Conservation (phyloP, 2,329 filamentous ascomycete genomes). For the Amesomyces nigricolor region DNA sequence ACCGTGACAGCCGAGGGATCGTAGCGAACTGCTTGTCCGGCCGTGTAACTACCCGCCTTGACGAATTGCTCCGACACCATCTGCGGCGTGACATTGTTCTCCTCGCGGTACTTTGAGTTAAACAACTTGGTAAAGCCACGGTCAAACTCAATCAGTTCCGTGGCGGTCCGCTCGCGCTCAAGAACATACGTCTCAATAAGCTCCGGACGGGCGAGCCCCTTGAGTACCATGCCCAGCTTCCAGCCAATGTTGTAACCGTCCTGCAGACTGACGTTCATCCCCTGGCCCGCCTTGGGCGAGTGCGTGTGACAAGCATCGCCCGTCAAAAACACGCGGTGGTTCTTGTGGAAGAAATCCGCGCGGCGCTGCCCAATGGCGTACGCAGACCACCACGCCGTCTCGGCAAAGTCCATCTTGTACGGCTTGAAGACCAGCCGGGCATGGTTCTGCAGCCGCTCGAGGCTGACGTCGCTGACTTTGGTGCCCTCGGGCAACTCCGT, state of each 20-base stretch:
- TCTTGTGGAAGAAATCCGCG: constrained; percentile 52
- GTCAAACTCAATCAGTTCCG: constrained; percentile 57
- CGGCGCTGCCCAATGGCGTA: constrained; percentile 58
- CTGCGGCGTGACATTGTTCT: constrained; percentile 38
- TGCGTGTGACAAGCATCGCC: constrained; percentile 64
- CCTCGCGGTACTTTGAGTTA: constrained; percentile 35
- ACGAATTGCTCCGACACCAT: constrained; percentile 54
- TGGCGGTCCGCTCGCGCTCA: constrained; percentile 48
- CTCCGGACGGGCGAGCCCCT: constrained; percentile 36
- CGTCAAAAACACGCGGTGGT: constrained; percentile 53
- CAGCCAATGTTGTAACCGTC: constrained; percentile 59
- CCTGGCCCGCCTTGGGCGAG: constrained; percentile 61
- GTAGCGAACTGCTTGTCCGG: constrained; percentile 54
- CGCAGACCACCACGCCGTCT: constrained; percentile 58
- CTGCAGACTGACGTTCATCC: constrained; percentile 56
- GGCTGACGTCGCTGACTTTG: constrained; percentile 45
- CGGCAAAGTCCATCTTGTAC: constrained; percentile 48
- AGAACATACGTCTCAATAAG: constrained; percentile 49
- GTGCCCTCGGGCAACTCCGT: constrained; percentile 51
- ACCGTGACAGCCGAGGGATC: constrained; percentile 43
- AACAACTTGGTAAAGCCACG: constrained; percentile 49
- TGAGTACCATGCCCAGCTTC: constrained; percentile 50
- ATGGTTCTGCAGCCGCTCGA: constrained; percentile 47
- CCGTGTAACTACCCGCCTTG: constrained; percentile 53
- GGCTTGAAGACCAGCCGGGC: constrained; percentile 50